Base-by-base conservation (phyloP, 768 basidiomycete species). In the Dioszegia crocea region DNA sequence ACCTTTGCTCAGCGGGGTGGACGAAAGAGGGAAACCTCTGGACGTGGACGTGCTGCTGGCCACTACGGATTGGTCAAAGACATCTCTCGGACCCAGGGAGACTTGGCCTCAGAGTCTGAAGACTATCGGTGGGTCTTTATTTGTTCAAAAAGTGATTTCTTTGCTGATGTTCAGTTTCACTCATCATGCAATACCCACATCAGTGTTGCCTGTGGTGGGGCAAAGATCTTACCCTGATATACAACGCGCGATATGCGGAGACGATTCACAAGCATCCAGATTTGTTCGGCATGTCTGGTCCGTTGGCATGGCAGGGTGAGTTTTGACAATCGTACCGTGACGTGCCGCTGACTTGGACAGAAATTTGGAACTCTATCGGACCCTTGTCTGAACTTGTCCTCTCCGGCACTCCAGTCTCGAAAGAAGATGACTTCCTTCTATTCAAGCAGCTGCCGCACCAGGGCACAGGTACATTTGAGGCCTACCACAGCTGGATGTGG, bases 171-270 rank as follows among this genome's bases (percentile, higher is more conserved):
- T 11, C 48, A 67, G 66, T 61, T 1, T 61, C 63, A 5, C 47
- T 48, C 33, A 55, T 65, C 31, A 65, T 73, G 64, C 58, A 67
- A 33, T 73, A 73, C 39, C 71, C 71, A 10, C 65, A 70, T 48
- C 71, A 67, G 50, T 70, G 70, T 38, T 70, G 63, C 41, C 43
- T 76, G 12, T 76, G 75, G 75, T 76, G 72, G 72, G 72, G 72
- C n/a, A 51, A 58, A 36, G 70, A 76, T 8, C 43, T 74, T 16
- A 72, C 69, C 12, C 48, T 74, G 52, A 64, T 76, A 10, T 76
- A 76, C 56, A 76, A 76, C 50, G 64, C 63, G 17, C 64, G 60
- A 2, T 76, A 76, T 46, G 63, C 73, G 11, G 57, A 70, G 64
- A 63, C 66, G 33, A 66, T 68, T 33, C 58, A 51, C 31, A 76